phyloP scores from a whole-genome alignment of 768 basidiomycete genomes.

The Gymnopilus dilepis region DNA sequence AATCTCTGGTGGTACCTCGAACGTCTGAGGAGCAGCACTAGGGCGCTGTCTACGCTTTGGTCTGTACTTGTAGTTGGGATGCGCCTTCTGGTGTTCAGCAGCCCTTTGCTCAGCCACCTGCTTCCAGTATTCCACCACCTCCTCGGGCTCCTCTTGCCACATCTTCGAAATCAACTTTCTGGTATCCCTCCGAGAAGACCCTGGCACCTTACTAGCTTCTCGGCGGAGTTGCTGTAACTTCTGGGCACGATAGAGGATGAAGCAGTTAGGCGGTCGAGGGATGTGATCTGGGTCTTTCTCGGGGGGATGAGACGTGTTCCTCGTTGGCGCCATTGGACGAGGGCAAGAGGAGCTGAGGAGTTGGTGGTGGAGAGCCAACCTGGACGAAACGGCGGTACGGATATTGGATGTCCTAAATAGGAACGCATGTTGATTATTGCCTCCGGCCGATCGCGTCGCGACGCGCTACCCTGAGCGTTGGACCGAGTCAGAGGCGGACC shows the following conservation, averaged over 20 bases:
- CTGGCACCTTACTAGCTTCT: not conserved
- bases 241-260: not conserved
- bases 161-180: constrained; percentile 3
- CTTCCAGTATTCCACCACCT: constrained; percentile 1
- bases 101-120: not conserved
- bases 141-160: constrained; percentile 3
- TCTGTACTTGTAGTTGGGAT: not conserved
- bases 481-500: not conserved
- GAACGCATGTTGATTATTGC: not conserved
- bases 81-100: not conserved
- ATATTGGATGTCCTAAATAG: constrained; percentile 5
- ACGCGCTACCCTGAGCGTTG: not conserved
- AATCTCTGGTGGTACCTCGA: not conserved
- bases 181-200: not conserved
- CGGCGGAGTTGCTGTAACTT: not conserved
- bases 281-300: not conserved
- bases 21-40: not conserved
- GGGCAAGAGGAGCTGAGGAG: not conserved
- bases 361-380: not conserved
- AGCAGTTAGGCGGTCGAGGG: not conserved
- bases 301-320: not conserved
- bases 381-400: not conserved
- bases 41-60: not conserved
- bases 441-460: constrained; percentile 2
- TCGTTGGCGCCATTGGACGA: constrained; percentile 5